Percentiles rank a stretch among this genome's conserved stretches.
phyloP scores from a whole-genome alignment of 2,329 filamentous ascomycete genomes.

The Paraphaeosphaeria sporulosa region DNA sequence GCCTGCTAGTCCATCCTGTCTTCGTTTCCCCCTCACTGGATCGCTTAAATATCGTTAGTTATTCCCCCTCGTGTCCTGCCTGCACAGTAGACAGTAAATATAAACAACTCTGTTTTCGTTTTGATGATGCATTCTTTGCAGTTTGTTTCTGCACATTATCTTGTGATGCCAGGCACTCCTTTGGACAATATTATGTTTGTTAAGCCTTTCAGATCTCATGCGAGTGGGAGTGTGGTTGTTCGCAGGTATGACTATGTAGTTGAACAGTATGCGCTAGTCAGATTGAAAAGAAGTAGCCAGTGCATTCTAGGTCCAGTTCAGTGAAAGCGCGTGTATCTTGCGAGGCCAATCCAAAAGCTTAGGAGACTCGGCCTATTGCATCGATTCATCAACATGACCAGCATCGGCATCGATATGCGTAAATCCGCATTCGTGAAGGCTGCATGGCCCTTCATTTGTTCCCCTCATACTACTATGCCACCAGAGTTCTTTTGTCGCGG shows the following conservation, averaged over 20 bases:
- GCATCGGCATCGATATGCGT: background rate
- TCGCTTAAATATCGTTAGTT: constrained; percentile 12
- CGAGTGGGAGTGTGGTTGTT: too few species aligned
- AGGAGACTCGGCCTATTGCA: too few species aligned
- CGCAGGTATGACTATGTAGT: too few species aligned
- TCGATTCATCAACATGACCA: too few species aligned
- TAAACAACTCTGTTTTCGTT: constrained; percentile 14
- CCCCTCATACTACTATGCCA: constrained; percentile 62
- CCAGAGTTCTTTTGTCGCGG: constrained; percentile 76
- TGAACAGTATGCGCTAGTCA: too few species aligned
- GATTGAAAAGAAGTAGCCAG: too few species aligned
- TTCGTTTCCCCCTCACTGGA: background rate
- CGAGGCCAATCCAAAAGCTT: too few species aligned
- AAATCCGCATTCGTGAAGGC: background rate
- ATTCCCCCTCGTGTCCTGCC: background rate
- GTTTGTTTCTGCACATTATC: background rate
- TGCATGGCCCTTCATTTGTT: background rate
- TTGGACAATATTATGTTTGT: background rate
- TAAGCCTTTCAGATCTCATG: too few species aligned
- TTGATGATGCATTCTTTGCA: background rate
- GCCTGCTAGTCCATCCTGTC: background rate
- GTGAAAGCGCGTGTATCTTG: too few species aligned
- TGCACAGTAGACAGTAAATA: constrained; percentile 17
- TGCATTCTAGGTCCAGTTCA: too few species aligned
- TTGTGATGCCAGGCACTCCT: too few species aligned